Percentiles rank a stretch among this genome's conserved stretches.
These are phyloP conservation scores for Hymenochaete sp. DNA, from an alignment of 1,284 basidiomycete genomes.

Conservation along the genomic window DNA sequence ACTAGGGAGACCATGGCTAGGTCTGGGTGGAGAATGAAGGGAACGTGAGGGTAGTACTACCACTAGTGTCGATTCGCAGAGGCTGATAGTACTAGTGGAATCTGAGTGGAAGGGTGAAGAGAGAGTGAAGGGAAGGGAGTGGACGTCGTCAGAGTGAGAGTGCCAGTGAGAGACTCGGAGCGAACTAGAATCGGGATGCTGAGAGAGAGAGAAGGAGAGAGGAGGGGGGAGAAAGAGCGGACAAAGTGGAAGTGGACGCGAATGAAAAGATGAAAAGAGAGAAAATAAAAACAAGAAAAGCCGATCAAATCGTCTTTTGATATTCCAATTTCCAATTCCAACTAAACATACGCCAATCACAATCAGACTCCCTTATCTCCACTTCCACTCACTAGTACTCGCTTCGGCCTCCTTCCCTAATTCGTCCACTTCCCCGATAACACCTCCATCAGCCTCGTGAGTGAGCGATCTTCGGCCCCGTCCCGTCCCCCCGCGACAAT, in stretches of 20 bases:
- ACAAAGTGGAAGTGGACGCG: neutral
- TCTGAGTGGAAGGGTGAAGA: neutral
- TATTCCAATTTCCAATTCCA: too few relatives aligned
- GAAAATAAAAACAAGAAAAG: neutral
- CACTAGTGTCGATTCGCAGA: neutral
- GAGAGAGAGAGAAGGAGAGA: neutral
- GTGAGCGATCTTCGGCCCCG: too few relatives aligned
- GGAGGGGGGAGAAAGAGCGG: neutral
- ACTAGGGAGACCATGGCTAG: constrained; percentile 6
- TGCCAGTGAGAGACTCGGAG: neutral
- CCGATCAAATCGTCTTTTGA: too few relatives aligned
- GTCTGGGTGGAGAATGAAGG: neutral
- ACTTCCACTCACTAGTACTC: too few relatives aligned
- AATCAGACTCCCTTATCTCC: too few relatives aligned
- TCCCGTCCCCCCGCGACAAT: too few relatives aligned
- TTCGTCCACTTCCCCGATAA: too few relatives aligned
- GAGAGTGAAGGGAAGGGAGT: neutral
- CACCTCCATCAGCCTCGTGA: too few relatives aligned
- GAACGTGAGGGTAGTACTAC: too few relatives aligned
- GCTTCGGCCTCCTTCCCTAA: too few relatives aligned
- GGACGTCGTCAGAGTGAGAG: neutral
- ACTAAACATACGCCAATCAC: too few relatives aligned
- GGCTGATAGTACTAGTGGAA: neutral
- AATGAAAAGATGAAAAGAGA: neutral
- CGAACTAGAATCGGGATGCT: neutral